Percentiles rank a stretch among this genome's conserved stretches.
Evolutionary conservation across 306 rosid genomes (phyloP).

Genomic region (Ochetophila trinervis): DNA sequence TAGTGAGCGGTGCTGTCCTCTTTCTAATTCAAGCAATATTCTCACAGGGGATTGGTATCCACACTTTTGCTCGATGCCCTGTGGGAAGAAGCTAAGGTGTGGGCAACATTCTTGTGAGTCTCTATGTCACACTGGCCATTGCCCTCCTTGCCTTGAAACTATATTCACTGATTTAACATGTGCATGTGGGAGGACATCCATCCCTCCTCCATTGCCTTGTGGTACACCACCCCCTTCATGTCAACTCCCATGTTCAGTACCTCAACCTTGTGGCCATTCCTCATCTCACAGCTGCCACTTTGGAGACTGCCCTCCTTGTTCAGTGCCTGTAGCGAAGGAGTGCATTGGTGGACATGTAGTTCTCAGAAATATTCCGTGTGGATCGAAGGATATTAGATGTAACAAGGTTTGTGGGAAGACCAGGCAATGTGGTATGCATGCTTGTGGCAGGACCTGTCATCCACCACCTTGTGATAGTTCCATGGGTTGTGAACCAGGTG

Average conservation of each 20-base stretch:
- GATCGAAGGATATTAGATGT: slow-evolving; percentile 88
- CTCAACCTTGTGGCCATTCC: slow-evolving; percentile 87
- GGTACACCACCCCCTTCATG: slow-evolving; percentile 85
- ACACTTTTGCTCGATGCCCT: slow-evolving; percentile 76
- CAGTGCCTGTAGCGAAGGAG: slow-evolving; percentile 91
- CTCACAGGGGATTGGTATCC: slow-evolving; percentile 69
- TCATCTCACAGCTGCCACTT: slow-evolving; percentile 93
- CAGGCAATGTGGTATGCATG: slow-evolving; percentile 88
- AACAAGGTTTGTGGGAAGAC: slow-evolving; percentile 91
- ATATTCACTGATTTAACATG: slow-evolving; percentile 84
- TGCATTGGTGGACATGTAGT: slow-evolving; percentile 91
- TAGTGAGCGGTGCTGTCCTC: slow-evolving; percentile 82
- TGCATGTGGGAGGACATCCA: slow-evolving; percentile 80
- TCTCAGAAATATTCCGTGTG: slow-evolving; percentile 91
- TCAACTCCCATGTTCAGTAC: slow-evolving; percentile 75
- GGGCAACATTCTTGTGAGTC: slow-evolving; percentile 88
- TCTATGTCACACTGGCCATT: slow-evolving; percentile 88
- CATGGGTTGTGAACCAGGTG: slow-evolving; percentile 37
- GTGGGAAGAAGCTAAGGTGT: slow-evolving; percentile 84
- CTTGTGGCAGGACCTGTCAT: slow-evolving; percentile 83
- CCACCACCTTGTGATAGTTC: slow-evolving; percentile 62
- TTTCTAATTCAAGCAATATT: slow-evolving; percentile 41
- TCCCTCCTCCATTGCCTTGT: slow-evolving; percentile 87
- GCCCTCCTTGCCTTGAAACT: slow-evolving; percentile 92
- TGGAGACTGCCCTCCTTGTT: slow-evolving; percentile 93